Evolutionary conservation across 495 filamentous ascomycete species (phyloP).

Genomic region (Penicillium pancosmium): DNA sequence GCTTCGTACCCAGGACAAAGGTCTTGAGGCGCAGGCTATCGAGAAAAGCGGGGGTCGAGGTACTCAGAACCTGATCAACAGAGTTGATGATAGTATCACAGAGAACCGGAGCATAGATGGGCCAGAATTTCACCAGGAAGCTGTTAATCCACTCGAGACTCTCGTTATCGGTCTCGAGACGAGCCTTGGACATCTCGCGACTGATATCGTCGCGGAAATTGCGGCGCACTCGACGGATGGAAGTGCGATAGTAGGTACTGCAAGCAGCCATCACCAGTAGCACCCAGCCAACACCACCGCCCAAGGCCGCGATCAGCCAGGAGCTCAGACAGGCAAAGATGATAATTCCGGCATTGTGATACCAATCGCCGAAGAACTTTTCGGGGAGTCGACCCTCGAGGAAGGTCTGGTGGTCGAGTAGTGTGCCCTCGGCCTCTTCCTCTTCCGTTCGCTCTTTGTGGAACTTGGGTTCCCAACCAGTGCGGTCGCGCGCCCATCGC

Average conservation of each 20-base stretch:
- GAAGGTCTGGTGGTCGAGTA: constrained; percentile 85
- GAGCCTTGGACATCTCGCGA: constrained; percentile 88
- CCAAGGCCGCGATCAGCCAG: constrained; percentile 86
- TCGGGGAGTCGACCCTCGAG: constrained; percentile 85
- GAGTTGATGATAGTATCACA: constrained; percentile 88
- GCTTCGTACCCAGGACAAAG: constrained; percentile 92
- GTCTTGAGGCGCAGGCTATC: constrained; percentile 90
- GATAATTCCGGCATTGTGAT: constrained; percentile 92
- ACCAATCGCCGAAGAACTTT: constrained; percentile 97
- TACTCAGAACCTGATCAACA: constrained; percentile 93
- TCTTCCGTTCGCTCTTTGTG: constrained; percentile 56
- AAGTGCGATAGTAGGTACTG: constrained; percentile 95
- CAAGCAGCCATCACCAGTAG: constrained; percentile 90
- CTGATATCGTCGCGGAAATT: constrained; percentile 95
- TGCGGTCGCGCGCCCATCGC: constrained; percentile 66
- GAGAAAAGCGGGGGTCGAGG: constrained; percentile 85
- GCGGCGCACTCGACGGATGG: constrained; percentile 85
- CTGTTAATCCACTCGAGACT: constrained; percentile 99
- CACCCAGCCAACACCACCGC: constrained; percentile 90
- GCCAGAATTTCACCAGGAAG: constrained; percentile 98
- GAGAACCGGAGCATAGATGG: constrained; percentile 93
- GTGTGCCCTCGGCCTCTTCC: constrained; percentile 58
- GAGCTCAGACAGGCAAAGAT: constrained; percentile 88
- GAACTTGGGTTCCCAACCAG: constrained; percentile 89
- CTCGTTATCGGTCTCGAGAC: constrained; percentile 88